Conservation (phyloP, 1,284 basidiomycete genomes). For the Heterobasidion occidentale region DNA sequence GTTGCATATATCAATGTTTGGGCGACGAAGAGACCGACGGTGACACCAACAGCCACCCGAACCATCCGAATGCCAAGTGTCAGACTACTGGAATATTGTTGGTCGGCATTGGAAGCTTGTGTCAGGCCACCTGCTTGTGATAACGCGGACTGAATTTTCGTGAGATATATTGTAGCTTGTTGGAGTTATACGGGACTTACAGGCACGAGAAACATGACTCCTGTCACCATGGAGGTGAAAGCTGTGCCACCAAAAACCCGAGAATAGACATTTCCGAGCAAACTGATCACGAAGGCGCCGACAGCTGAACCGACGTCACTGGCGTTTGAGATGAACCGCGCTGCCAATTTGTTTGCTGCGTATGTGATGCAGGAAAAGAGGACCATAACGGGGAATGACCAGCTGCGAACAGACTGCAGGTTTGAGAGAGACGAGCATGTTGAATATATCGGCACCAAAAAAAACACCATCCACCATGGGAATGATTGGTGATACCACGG, state of each 20-base stretch:
- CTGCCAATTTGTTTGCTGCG: conserved; percentile 48
- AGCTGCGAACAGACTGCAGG: conserved; percentile 61
- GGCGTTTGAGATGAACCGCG: conserved; percentile 30
- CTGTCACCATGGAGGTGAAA: conserved; percentile 86
- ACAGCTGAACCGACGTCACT: conserved; percentile 59
- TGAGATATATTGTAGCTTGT: background rate
- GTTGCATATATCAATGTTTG: conserved; percentile 75
- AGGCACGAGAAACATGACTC: conserved; percentile 78
- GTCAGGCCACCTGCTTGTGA: conserved; percentile 79
- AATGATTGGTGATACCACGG: conserved; percentile 72
- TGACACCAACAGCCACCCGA: conserved; percentile 81
- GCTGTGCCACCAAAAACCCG: conserved; percentile 72
- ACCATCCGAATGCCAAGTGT: conserved; percentile 72
- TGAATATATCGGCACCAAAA: conserved; percentile 78
- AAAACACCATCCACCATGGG: conserved; percentile 70
- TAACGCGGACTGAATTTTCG: conserved; percentile 59
- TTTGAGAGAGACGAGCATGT: conserved; percentile 72
- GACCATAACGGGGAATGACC: conserved; percentile 74
- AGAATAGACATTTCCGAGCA: conserved; percentile 77
- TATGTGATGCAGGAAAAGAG: conserved; percentile 72
- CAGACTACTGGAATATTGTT: conserved; percentile 64
- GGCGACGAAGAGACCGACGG: conserved; percentile 75
- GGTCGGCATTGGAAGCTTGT: conserved; percentile 56
- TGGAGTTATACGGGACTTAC: conserved; percentile 29
- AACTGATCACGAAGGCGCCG: conserved; percentile 77